phyloP scores from a whole-genome alignment of 1,284 basidiomycete species.

The Tremellales sp. region DNA sequence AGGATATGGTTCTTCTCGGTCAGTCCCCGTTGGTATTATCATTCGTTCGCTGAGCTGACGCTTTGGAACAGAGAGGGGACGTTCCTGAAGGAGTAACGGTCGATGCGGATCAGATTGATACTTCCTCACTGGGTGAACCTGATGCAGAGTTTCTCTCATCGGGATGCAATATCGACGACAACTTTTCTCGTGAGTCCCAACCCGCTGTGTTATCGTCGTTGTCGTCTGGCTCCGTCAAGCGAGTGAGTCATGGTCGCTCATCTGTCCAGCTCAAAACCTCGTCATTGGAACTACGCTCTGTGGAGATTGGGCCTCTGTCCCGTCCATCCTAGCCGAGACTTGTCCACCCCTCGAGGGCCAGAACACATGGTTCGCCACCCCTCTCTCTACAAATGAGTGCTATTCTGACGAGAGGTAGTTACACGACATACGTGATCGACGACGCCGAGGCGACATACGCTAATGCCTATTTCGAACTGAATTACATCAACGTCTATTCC shows the following conservation, averaged over 20 bases:
- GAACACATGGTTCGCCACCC: constrained; percentile 33
- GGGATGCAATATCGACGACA: constrained; percentile 58
- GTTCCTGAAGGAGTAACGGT: constrained; percentile 58
- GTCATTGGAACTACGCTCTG: constrained; percentile 69
- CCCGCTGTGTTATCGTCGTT: too few species aligned
- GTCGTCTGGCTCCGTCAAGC: too few species aligned
- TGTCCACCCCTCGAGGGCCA: constrained; percentile 50
- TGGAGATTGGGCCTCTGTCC: constrained; percentile 51
- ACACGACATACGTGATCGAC: constrained; percentile 69
- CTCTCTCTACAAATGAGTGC: constrained; percentile 41
- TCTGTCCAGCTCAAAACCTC: constrained; percentile 6
- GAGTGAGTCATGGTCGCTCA: not conserved
- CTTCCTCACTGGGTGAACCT: constrained; percentile 61
- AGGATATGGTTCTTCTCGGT: constrained; percentile 75
- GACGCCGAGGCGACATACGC: constrained; percentile 57
- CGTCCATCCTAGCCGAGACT: constrained; percentile 58
- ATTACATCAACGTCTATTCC: constrained; percentile 54
- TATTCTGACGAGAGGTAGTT: constrained; percentile 57
- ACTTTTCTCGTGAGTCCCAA: constrained; percentile 53
- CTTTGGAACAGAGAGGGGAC: constrained; percentile 51
- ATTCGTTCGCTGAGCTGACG: constrained; percentile 1
- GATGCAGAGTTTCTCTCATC: constrained; percentile 63
- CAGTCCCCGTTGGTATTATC: constrained; percentile 33
- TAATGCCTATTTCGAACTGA: constrained; percentile 71
- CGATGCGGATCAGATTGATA: constrained; percentile 59